Base-by-base conservation (phyloP, 805 yeast species). In the Zygotorulaspora danielsina region DNA sequence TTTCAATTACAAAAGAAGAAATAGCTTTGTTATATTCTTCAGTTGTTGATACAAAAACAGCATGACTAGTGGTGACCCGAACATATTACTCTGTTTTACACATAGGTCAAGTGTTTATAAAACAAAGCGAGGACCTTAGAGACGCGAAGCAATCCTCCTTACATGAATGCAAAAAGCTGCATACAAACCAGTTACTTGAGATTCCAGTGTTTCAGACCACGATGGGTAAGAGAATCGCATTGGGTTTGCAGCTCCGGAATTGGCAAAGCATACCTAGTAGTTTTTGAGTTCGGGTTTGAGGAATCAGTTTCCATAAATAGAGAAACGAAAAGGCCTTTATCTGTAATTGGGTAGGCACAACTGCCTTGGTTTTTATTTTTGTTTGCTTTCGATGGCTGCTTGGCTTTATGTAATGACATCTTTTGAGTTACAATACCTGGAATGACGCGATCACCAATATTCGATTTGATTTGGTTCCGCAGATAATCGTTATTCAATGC, bases 231-330 rank as follows among this genome's bases (percentile, higher is more conserved):
- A 1, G 46, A 43, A 15, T 36, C 42, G 50, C 63, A 39, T 25
- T 57, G 57, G 3, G 61, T 71, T 11, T 56, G 51, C 37, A 79
- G 63, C 26, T 71, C 71, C 2, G 97, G 96, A 43, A 89, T 75
- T 37, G 81, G 64, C 32, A 86, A 59, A 52, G 81, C 83, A 61
- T 86, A 89, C 26, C 70, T 80, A 18, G 70, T 69, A 1, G 90
- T 79, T 19, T 69, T 61, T 19, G 84, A 76, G 3, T 66, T 58
- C 1, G 64, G 46, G 42, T 76, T 70, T 2, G 47, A 50, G 10
- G 69, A 68, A 44, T 84, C 80, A 35, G 70, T 70, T 57, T 88
- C 96, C 30, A 86, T 82, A 50, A 81, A 87, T 25, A 88, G 62
- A 1, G 85, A 77, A 3, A 86, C 76, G 3, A 82, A 77, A 31